Evolutionary conservation across 768 basidiomycete species (phyloP).

Genomic region (Mycena alexandri): DNA sequence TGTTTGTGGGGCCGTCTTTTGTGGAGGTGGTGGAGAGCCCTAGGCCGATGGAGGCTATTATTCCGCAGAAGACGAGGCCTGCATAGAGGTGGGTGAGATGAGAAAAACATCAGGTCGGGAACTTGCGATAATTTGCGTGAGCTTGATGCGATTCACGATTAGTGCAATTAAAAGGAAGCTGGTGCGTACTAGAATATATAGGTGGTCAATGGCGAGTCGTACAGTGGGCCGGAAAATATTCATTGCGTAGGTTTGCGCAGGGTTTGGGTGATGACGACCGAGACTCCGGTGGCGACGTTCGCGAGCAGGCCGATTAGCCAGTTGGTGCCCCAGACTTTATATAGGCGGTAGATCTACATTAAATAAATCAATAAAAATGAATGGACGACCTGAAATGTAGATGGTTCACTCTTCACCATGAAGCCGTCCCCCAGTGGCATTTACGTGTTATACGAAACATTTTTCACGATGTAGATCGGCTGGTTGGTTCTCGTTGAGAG

Average conservation of each 20-base stretch:
- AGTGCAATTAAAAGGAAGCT: background rate
- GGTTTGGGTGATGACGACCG: slow-evolving; percentile 3
- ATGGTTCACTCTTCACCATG: slow-evolving; percentile 21
- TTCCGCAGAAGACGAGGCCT: slow-evolving; percentile 46
- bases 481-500: slow-evolving; percentile 14
- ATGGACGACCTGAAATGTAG: too few relatives aligned
- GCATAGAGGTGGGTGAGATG: background rate
- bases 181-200: too few relatives aligned
- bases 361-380: background rate
- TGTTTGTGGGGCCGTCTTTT: background rate
- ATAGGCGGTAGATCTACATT: slow-evolving; percentile 4
- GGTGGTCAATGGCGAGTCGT: slow-evolving; percentile 11
- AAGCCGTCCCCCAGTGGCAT: slow-evolving; percentile 36
- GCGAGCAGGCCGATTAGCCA: slow-evolving; percentile 3
- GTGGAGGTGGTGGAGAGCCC: slow-evolving; percentile 16
- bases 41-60: slow-evolving; percentile 47
- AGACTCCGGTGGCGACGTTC: slow-evolving; percentile 11
- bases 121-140: slow-evolving; percentile 11
- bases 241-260: slow-evolving; percentile 6
- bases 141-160: background rate
- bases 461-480: slow-evolving; percentile 23
- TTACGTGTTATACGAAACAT: slow-evolving; percentile 26
- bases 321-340: slow-evolving; percentile 16
- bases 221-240: slow-evolving; percentile 6
- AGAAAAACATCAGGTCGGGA: background rate